Evolutionary conservation across 2,329 filamentous ascomycete genomes (phyloP).

Genomic region (Cryphonectria radicalis): DNA sequence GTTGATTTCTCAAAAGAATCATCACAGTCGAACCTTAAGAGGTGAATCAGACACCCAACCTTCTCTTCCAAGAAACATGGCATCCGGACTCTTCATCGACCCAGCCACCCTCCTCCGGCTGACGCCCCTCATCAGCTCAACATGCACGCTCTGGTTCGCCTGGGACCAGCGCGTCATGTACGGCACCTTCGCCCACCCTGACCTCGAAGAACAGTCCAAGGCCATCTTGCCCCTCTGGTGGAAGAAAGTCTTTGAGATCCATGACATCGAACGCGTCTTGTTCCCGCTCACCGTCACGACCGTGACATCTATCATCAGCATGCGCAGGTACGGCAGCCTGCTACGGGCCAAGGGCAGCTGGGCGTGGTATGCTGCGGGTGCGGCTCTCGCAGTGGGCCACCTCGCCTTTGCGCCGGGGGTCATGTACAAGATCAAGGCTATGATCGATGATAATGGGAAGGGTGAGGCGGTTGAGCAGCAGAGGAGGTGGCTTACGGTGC

Average conservation of each 20-base stretch:
- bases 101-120: slow-evolving; percentile 35
- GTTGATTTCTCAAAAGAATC: background rate
- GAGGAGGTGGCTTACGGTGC: slow-evolving; percentile 37
- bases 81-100: slow-evolving; percentile 31
- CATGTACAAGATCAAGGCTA: slow-evolving; percentile 36
- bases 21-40: background rate
- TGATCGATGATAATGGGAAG: slow-evolving; percentile 34
- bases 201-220: slow-evolving; percentile 20
- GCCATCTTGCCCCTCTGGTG: slow-evolving; percentile 37
- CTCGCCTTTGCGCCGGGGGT: slow-evolving; percentile 40
- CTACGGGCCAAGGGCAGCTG: slow-evolving; percentile 27
- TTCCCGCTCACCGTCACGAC: slow-evolving; percentile 36
- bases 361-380: slow-evolving; percentile 39
- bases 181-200: slow-evolving; percentile 23
- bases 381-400: slow-evolving; percentile 37
- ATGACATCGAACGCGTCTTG: slow-evolving; percentile 33
- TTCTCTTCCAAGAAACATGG: slow-evolving; percentile 27
- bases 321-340: slow-evolving; percentile 25
- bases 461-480: slow-evolving; percentile 33
- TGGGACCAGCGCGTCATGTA: slow-evolving; percentile 33
- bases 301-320: slow-evolving; percentile 37
- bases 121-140: slow-evolving; percentile 38
- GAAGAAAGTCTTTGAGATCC: slow-evolving; percentile 31
- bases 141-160: slow-evolving; percentile 37
- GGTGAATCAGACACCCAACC: background rate